phyloP scores from a whole-genome alignment of 1,284 basidiomycete species.

The Golubevia pallescens region DNA sequence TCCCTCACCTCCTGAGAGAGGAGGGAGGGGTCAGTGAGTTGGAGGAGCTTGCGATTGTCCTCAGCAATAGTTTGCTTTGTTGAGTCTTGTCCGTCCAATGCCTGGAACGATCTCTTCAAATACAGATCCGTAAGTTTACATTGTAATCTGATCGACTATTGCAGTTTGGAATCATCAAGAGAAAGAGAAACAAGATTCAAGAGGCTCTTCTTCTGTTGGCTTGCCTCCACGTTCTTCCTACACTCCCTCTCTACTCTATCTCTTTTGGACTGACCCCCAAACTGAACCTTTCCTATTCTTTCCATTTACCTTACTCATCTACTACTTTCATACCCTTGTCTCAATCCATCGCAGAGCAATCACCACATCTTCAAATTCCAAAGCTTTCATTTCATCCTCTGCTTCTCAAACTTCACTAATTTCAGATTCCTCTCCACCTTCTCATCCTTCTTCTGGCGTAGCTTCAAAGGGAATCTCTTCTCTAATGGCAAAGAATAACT shows the following conservation, averaged over 20 bases:
- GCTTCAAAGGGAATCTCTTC: constrained; percentile 11
- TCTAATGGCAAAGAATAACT: constrained; percentile 1
- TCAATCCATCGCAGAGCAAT: constrained; percentile 2
- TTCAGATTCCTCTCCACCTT: neutral
- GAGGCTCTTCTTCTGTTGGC: neutral
- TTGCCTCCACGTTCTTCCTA: neutral
- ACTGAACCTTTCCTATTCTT: constrained; percentile 13
- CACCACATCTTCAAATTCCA: constrained; percentile 3
- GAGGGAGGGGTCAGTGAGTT: no score
- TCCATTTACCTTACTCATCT: constrained; percentile 3
- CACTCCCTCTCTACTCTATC: neutral
- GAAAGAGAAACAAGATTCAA: neutral
- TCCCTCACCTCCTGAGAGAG: no score
- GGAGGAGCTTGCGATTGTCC: no score
- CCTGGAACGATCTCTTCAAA: constrained; percentile 33
- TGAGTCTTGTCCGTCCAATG: no score
- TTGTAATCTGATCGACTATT: no score
- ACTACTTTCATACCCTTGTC: constrained; percentile 3
- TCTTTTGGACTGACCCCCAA: constrained; percentile 8
- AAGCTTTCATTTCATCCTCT: constrained; percentile 3
- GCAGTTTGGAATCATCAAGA: neutral
- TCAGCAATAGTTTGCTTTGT: no score
- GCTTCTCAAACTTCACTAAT: neutral
- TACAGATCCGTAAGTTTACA: constrained; percentile 31
- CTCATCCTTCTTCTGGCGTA: constrained; percentile 13